These are phyloP conservation scores for Neolentinus lepideus DNA, from an alignment of 1,284 basidiomycete genomes.

Conservation along the genomic window DNA sequence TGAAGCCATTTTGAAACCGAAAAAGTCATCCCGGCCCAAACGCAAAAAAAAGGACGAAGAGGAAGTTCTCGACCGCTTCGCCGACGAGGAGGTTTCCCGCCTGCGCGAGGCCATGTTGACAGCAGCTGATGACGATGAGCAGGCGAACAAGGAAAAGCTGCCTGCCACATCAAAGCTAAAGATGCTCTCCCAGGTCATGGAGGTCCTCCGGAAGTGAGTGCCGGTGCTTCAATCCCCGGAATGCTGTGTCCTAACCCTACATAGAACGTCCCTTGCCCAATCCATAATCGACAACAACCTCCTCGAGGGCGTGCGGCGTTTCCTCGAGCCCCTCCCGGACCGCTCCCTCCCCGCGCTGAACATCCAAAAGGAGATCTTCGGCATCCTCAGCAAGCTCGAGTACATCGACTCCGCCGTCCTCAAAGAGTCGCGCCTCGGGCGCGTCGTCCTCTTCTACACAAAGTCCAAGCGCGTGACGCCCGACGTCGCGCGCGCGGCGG, in stretches of 20 bases:
- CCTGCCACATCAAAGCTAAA: conserved; percentile 85
- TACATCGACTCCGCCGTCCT: conserved; percentile 89
- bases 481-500: conserved; percentile 75
- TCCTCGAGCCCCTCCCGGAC: conserved; percentile 95
- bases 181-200: conserved; percentile 84
- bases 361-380: conserved; percentile 92
- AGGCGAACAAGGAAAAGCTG: conserved; percentile 75
- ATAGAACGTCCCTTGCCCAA: conserved; percentile 75
- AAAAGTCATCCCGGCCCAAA: conserved; percentile 55
- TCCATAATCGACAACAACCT: conserved; percentile 95
- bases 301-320: conserved; percentile 83
- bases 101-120: conserved; percentile 82
- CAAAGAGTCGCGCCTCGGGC: conserved; percentile 90
- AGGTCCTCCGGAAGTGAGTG: conserved; percentile 89
- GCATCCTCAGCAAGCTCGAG: conserved; percentile 80
- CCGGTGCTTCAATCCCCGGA: conserved; percentile 1
- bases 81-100: conserved; percentile 87
- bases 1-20: conserved; percentile 80
- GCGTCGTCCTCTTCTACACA: conserved; percentile 92
- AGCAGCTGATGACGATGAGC: conserved; percentile 83
- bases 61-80: conserved; percentile 76
- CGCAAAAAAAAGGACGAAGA: conserved; percentile 75
- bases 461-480: conserved; percentile 87
- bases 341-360: conserved; percentile 90
- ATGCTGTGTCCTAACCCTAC: conserved; percentile 4